Evolutionary conservation across 371 early-diverging fungal genomes (phyloP).

Genomic region (Saksenaea vasiformis): DNA sequence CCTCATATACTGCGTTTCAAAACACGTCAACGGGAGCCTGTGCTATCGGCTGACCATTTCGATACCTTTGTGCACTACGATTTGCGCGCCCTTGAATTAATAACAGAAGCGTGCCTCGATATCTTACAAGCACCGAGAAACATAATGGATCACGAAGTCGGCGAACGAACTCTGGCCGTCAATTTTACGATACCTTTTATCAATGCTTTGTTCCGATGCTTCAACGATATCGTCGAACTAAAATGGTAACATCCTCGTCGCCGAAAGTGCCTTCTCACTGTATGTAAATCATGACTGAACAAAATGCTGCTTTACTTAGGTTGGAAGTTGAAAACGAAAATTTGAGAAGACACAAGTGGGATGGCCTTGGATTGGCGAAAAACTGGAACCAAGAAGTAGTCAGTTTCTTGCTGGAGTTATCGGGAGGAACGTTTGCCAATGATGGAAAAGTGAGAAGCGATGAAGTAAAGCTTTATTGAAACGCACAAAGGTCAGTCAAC

Average conservation of each 20-base stretch:
- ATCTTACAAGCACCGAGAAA: not conserved
- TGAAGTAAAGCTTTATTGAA: constrained; percentile 2
- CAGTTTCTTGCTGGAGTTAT: not conserved
- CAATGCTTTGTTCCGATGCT: not conserved
- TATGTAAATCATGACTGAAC: not conserved
- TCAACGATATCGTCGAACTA: not conserved
- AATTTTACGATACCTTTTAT: not conserved
- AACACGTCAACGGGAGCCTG: not conserved
- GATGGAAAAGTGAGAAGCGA: not conserved
- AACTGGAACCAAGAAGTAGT: not conserved
- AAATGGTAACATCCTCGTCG: not conserved
- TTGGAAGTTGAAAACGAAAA: not conserved
- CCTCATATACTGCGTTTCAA: not conserved
- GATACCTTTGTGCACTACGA: not conserved
- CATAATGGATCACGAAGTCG: not conserved
- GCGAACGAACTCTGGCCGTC: not conserved
- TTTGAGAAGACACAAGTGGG: not conserved
- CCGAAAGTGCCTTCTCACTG: not conserved
- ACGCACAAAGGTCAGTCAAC: not conserved
- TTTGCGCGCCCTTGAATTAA: not conserved
- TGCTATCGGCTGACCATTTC: not conserved
- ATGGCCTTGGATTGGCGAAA: not conserved
- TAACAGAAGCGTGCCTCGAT: not conserved
- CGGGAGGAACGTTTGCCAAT: not conserved
- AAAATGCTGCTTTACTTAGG: not conserved